phyloP scores from a whole-genome alignment of 345 rosid species.

The Rhodamnia rubescens region DNA sequence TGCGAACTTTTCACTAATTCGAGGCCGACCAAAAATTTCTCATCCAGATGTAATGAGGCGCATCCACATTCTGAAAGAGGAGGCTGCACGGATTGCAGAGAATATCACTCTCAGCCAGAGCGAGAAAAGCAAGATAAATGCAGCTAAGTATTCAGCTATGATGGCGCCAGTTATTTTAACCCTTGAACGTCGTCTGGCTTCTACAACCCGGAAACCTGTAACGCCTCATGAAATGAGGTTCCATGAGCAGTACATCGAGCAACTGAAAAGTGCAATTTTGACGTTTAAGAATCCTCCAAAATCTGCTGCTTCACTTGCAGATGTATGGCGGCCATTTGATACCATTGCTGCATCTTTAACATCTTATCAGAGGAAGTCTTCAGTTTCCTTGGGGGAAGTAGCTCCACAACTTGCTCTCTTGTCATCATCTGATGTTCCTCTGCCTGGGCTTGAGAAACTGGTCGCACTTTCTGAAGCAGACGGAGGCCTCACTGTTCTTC shows the following conservation, averaged over 20 bases:
- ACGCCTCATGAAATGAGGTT: slow-evolving; percentile 92
- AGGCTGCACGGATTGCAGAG: slow-evolving; percentile 76
- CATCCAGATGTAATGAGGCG: slow-evolving; percentile 70
- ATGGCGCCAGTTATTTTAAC: slow-evolving; percentile 90
- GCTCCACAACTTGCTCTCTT: slow-evolving; percentile 73
- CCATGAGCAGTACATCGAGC: slow-evolving; percentile 55
- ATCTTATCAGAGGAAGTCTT: slow-evolving; percentile 72
- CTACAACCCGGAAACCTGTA: slow-evolving; percentile 79
- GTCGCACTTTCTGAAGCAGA: slow-evolving; percentile 40
- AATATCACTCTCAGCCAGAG: slow-evolving; percentile 74
- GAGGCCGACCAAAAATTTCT: not conserved
- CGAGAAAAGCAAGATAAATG: slow-evolving; percentile 82
- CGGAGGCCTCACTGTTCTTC: slow-evolving; percentile 26
- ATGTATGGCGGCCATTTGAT: slow-evolving; percentile 84
- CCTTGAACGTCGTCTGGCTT: slow-evolving; percentile 83
- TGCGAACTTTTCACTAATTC: not conserved
- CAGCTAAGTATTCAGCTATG: slow-evolving; percentile 89
- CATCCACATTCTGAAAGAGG: slow-evolving; percentile 74
- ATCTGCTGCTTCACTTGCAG: slow-evolving; percentile 61
- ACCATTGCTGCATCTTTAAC: slow-evolving; percentile 76
- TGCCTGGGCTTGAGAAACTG: slow-evolving; percentile 94
- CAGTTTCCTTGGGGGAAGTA: slow-evolving; percentile 70
- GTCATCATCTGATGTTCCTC: slow-evolving; percentile 83
- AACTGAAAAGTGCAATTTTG: slow-evolving; percentile 51
- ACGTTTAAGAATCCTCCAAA: slow-evolving; percentile 69